A percentile compares a stretch with the other conserved stretches of the same genome.
phyloP scores from a whole-genome alignment of 768 basidiomycete species.

The Trametes punicea region DNA sequence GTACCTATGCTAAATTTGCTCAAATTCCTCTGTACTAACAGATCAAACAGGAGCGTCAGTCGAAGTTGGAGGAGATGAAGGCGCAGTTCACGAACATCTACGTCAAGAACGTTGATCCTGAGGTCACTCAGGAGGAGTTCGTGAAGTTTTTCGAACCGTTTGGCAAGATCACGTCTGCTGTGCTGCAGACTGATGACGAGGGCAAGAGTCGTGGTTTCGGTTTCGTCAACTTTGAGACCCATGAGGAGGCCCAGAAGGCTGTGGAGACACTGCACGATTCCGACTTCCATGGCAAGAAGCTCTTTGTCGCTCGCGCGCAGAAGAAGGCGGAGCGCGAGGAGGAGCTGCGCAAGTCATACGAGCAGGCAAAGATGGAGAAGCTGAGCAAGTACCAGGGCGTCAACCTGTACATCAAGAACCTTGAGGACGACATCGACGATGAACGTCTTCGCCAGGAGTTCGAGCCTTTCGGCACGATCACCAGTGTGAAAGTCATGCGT shows the following conservation, averaged over 20 bases:
- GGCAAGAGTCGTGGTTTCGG: conserved; percentile 97
- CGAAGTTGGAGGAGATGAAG: conserved; percentile 97
- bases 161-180: conserved; percentile 85
- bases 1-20: not conserved
- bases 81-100: conserved; percentile 98
- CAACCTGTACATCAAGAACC: conserved; percentile 99
- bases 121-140: conserved; percentile 84
- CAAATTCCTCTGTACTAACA: not conserved
- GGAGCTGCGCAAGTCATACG: conserved; percentile 89
- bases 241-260: conserved; percentile 89
- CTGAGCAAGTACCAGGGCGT: conserved; percentile 97
- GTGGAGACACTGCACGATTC: conserved; percentile 86
- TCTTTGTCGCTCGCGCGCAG: conserved; percentile 95
- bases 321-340: conserved; percentile 99
- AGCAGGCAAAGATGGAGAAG: conserved; percentile 96
- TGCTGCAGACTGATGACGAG: conserved; percentile 78
- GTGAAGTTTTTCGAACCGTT: conserved; percentile 71
- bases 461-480: conserved; percentile 95
- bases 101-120: conserved; percentile 92
- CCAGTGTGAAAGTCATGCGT: conserved; percentile 98
- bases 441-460: conserved; percentile 96
- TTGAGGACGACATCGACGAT: conserved; percentile 97
- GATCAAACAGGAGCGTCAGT: conserved; percentile 78
- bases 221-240: conserved; percentile 93
- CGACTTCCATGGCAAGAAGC: conserved; percentile 81